phyloP scores from a whole-genome alignment of 2,329 filamentous ascomycete species.

The Exutisphaerella laricina region DNA sequence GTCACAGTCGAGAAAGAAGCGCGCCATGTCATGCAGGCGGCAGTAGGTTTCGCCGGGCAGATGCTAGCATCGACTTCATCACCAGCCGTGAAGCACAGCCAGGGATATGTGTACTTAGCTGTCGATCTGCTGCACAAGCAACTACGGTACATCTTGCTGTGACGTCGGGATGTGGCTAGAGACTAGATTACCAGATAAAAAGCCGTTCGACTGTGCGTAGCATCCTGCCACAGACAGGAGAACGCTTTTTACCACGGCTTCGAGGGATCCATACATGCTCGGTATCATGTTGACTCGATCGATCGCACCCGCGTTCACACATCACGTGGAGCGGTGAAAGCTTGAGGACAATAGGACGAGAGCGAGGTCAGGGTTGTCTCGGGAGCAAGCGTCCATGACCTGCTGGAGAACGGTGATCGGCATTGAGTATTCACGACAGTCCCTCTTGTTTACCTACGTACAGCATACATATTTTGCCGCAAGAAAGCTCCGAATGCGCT shows the following conservation, averaged over 20 bases:
- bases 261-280: slow-evolving; percentile 2
- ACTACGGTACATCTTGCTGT: slow-evolving; percentile 12
- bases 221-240: slow-evolving; percentile 7
- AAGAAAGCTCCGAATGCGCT: slow-evolving; percentile 4
- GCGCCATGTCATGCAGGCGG: slow-evolving; percentile 18
- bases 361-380: slow-evolving; percentile 13
- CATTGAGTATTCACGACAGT: slow-evolving; percentile 7
- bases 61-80: slow-evolving; percentile 14
- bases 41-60: slow-evolving; percentile 17
- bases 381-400: slow-evolving; percentile 18
- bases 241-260: neutral
- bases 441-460: too few species aligned
- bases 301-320: slow-evolving; percentile 4
- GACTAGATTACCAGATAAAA: slow-evolving; percentile 16
- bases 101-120: slow-evolving; percentile 19
- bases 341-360: slow-evolving; percentile 2
- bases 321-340: slow-evolving; percentile 12
- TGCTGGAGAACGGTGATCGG: slow-evolving; percentile 28
- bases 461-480: too few species aligned
- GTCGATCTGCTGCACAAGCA: slow-evolving; percentile 29
- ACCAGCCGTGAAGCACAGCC: slow-evolving; percentile 14
- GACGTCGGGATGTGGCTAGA: slow-evolving; percentile 5
- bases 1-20: slow-evolving; percentile 13
- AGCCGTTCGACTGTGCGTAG: slow-evolving; percentile 2
- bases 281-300: slow-evolving; percentile 12